phyloP scores from a whole-genome alignment of 2,329 filamentous ascomycete genomes.

The Daldinia sp. region DNA sequence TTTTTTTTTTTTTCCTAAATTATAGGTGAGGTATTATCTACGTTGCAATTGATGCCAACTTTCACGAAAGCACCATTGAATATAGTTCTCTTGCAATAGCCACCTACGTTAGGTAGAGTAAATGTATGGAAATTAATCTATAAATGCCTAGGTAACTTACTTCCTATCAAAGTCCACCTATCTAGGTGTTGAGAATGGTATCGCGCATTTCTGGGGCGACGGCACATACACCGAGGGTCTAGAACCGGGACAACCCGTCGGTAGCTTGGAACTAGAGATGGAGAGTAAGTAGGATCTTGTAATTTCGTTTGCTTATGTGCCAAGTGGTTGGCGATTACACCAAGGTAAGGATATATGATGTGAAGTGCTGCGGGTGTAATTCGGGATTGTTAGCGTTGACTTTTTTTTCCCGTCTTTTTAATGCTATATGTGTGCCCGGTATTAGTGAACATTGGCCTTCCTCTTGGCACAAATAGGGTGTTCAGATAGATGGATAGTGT shows the following conservation, averaged over 20 bases:
- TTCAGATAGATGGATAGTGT: background rate
- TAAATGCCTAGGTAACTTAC: background rate
- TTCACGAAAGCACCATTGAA: background rate
- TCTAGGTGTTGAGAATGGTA: background rate
- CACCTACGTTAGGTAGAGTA: background rate
- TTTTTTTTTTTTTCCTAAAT: too few relatives aligned
- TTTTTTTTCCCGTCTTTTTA: background rate
- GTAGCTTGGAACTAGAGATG: conserved; percentile 1
- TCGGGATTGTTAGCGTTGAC: conserved; percentile 9
- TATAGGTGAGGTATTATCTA: background rate
- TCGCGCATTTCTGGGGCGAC: conserved; percentile 12
- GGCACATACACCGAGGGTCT: conserved; percentile 23
- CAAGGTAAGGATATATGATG: conserved; percentile 31
- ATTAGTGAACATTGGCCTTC: background rate
- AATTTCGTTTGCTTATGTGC: conserved; percentile 31
- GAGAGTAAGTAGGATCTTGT: conserved; percentile 23
- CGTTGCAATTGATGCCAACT: background rate
- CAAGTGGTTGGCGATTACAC: conserved; percentile 35
- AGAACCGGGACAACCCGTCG: conserved; percentile 12
- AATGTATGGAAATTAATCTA: background rate
- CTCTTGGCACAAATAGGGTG: background rate
- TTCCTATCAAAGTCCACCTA: background rate
- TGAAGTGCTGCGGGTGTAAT: conserved; percentile 8
- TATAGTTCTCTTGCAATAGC: too few relatives aligned
- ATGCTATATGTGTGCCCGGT: background rate